These are phyloP conservation scores for Candida tropicalis DNA, from an alignment of 1,139 yeast species.

Conservation along the genomic window DNA sequence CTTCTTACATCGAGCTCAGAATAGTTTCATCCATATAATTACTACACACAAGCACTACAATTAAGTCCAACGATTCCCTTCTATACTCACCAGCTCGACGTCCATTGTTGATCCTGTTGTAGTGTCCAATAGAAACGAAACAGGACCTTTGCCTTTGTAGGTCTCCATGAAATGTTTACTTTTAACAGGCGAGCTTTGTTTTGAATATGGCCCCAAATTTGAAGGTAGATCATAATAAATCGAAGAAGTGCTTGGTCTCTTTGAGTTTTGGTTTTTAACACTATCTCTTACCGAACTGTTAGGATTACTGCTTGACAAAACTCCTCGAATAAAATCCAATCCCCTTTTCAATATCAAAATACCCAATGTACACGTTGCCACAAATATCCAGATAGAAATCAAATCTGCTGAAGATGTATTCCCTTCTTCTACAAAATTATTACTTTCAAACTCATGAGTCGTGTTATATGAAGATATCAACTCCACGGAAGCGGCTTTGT, in stretches of 20 bases:
- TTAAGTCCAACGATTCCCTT: no score
- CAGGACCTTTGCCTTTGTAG: constrained; percentile 1
- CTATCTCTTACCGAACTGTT: background rate
- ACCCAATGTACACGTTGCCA: background rate
- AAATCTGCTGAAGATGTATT: background rate
- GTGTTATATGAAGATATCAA: background rate
- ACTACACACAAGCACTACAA: no score
- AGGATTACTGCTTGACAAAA: no score
- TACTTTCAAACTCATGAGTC: background rate
- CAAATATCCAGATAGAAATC: background rate
- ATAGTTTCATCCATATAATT: no score
- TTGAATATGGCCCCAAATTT: constrained; percentile 2
- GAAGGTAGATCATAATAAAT: background rate
- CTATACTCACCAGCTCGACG: no score
- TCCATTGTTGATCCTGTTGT: background rate
- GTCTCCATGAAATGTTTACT: background rate
- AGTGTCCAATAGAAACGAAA: background rate
- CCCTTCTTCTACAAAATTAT: background rate
- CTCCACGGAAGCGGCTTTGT: background rate
- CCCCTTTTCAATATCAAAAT: background rate
- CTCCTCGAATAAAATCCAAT: background rate
- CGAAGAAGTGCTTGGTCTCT: background rate
- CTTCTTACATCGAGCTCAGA: no score
- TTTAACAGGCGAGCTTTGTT: background rate
- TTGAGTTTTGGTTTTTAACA: no score